Conservation (phyloP, 1,284 basidiomycete genomes). For the Trichosporon ovoides region DNA sequence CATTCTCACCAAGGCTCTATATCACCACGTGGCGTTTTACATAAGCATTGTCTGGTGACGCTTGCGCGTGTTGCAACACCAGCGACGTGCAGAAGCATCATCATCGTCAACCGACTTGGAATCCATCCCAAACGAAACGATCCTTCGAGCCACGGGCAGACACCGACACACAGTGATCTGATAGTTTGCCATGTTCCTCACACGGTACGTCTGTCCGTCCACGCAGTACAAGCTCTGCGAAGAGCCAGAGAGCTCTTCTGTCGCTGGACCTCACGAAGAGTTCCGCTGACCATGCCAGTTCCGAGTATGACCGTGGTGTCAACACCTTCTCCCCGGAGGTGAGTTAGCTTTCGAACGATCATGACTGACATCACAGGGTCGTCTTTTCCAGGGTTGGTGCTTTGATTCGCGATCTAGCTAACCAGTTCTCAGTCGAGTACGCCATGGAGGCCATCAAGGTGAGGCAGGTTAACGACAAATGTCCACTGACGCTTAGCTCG, state of each 20-base stretch:
- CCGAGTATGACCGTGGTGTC: conserved; percentile 76
- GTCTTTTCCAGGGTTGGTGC: conserved; percentile 51
- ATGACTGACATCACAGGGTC: conserved; percentile 40
- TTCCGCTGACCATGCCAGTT: conserved; percentile 28
- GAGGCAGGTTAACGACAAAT: conserved; percentile 20
- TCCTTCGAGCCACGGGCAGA: background rate
- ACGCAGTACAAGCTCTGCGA: background rate
- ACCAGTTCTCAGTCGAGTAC: conserved; percentile 73
- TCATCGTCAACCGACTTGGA: background rate
- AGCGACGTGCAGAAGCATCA: background rate
- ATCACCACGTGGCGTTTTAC: background rate
- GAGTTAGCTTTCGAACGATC: conserved; percentile 10
- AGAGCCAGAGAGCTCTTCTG: background rate
- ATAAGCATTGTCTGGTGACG: conserved; percentile 3
- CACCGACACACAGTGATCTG: background rate
- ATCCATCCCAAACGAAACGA: background rate
- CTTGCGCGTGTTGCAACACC: conserved; percentile 11
- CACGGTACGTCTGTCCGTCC: conserved; percentile 30
- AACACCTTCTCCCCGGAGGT: conserved; percentile 98
- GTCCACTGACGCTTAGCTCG: conserved; percentile 59
- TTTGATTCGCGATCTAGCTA: conserved; percentile 2
- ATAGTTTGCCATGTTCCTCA: conserved; percentile 42
- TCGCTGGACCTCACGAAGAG: background rate
- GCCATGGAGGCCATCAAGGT: conserved; percentile 98
- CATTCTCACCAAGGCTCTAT: background rate